Evolutionary conservation across 2,329 filamentous ascomycete species (phyloP), one percentile per base, ranked within the genome.

Genomic region (Monosporascus cannonballus): DNA sequence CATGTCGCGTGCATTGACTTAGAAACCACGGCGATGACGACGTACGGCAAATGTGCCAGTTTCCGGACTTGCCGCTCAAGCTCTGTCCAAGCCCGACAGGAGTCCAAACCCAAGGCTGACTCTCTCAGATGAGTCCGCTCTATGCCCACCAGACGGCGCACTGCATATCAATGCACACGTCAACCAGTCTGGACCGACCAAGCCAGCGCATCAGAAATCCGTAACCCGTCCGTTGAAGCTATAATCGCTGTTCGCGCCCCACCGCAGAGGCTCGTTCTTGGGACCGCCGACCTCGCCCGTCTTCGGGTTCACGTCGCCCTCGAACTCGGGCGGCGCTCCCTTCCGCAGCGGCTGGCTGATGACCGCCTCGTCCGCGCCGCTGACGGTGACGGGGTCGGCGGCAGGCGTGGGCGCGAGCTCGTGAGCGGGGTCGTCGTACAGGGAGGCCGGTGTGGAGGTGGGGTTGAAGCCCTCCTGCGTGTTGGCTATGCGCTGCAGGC

Each of bases 261-360:
- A 96, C 62, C 92, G 76, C 67, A 97, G 67, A 49, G 94, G 94
- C 72, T 99, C 93, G 67, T 96, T 97, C 84, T 97, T 99, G 6
- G 94, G 94, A 1, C 94, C 94, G 6, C 94, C 94, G 11, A 96
- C 84, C 77, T 99, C 94, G 24, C 94, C 94, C 1, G 94, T 99
- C 76, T 86, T 87, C 3, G 94, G 94, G 70, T 99, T 97, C 51
- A 77, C 79, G 51, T 97, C 92, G 54, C 94, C 94, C 61, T 93
- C 85, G 64, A 99, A 99, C 73, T 97, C 93, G 2, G 94, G 92
- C 64, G 85, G 81, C 44, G 91, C 87, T 37, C 93, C 93, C 51
- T 66, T 67, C 20, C 67, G 61, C 20, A 69, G 58, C n/a, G 93
- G 66, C 1, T 53, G 54, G 45, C 52, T 55, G 45, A 44, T 52